Evolutionary conservation across 2,329 filamentous ascomycete genomes (phyloP).

Genomic region (Hymenoscyphus fraxineus): DNA sequence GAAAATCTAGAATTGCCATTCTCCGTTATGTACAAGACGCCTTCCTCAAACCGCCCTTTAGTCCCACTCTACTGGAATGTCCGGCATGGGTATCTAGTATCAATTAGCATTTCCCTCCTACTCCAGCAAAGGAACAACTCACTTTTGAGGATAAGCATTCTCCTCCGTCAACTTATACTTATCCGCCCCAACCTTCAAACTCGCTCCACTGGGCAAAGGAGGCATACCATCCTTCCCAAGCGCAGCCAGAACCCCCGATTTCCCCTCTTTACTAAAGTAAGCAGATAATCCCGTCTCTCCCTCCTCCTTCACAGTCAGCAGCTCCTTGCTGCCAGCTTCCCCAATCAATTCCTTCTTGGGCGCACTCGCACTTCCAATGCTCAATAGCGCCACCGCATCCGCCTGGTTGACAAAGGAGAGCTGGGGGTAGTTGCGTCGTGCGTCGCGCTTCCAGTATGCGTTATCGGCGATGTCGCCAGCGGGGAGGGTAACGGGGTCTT

Average conservation of each 20-base stretch:
- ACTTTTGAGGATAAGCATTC: slow-evolving; percentile 68
- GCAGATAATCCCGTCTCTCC: slow-evolving; percentile 70
- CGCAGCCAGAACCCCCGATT: slow-evolving; percentile 50
- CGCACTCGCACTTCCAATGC: slow-evolving; percentile 73
- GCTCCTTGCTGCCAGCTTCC: slow-evolving; percentile 65
- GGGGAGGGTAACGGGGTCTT: slow-evolving; percentile 80
- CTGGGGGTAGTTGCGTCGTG: slow-evolving; percentile 75
- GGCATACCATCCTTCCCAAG: slow-evolving; percentile 77
- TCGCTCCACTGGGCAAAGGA: slow-evolving; percentile 70
- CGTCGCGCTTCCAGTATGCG: slow-evolving; percentile 94
- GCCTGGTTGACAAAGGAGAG: slow-evolving; percentile 77
- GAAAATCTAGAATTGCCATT: background rate
- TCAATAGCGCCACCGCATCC: slow-evolving; percentile 80
- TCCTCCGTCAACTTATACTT: slow-evolving; percentile 63
- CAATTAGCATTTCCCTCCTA: slow-evolving; percentile 32
- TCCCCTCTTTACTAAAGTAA: slow-evolving; percentile 64
- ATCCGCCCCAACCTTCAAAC: slow-evolving; percentile 55
- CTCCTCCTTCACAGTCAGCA: slow-evolving; percentile 73
- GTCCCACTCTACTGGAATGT: slow-evolving; percentile 48
- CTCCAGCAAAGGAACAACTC: slow-evolving; percentile 38
- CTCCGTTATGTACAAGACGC: background rate
- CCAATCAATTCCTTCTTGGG: slow-evolving; percentile 84
- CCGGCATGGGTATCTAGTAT: slow-evolving; percentile 58
- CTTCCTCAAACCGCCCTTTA: slow-evolving; percentile 14
- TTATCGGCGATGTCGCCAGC: slow-evolving; percentile 87